These are phyloP conservation scores for Arthrobotrys sphaeroides DNA, from an alignment of 2,329 filamentous ascomycete species.

Conservation along the genomic window DNA sequence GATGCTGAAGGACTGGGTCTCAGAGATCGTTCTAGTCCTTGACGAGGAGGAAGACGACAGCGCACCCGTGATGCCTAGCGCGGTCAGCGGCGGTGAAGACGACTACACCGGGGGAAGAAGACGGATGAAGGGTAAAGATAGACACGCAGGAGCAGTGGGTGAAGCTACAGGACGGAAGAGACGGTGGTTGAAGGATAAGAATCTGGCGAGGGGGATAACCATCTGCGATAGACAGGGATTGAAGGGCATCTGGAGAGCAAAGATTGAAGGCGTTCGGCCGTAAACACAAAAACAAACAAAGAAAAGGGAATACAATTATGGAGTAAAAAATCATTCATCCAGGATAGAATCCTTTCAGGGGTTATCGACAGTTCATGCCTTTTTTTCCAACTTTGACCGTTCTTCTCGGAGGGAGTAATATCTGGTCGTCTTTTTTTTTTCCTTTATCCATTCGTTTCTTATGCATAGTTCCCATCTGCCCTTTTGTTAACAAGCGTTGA, in stretches of 20 bases:
- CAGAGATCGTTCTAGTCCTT: slow-evolving; percentile 40
- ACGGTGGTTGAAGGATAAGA: slow-evolving; percentile 52
- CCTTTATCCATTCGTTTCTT: not conserved
- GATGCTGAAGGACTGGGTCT: slow-evolving; percentile 40
- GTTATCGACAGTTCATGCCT: too few species aligned
- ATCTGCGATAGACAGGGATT: slow-evolving; percentile 48
- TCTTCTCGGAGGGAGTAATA: slow-evolving; percentile 27
- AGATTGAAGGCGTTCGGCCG: slow-evolving; percentile 33
- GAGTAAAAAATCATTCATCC: too few species aligned
- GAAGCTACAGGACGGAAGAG: slow-evolving; percentile 44
- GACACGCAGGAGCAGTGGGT: slow-evolving; percentile 12
- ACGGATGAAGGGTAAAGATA: slow-evolving; percentile 35
- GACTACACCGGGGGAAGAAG: slow-evolving; percentile 27
- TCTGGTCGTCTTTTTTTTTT: not conserved
- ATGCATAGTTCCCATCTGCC: not conserved
- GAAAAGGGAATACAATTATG: too few species aligned
- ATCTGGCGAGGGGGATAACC: slow-evolving; percentile 28
- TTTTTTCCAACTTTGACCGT: too few species aligned
- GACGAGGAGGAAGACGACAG: slow-evolving; percentile 51
- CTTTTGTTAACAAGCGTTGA: slow-evolving; percentile 37
- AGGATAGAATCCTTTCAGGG: too few species aligned
- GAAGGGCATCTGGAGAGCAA: slow-evolving; percentile 50
- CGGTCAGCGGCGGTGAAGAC: slow-evolving; percentile 51
- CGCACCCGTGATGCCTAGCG: slow-evolving; percentile 30
- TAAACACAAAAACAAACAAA: not conserved